Percentiles rank a stretch among this genome's conserved stretches.
Evolutionary conservation across 345 rosid genomes (phyloP).

Genomic region (Eutrema yunnanense): DNA sequence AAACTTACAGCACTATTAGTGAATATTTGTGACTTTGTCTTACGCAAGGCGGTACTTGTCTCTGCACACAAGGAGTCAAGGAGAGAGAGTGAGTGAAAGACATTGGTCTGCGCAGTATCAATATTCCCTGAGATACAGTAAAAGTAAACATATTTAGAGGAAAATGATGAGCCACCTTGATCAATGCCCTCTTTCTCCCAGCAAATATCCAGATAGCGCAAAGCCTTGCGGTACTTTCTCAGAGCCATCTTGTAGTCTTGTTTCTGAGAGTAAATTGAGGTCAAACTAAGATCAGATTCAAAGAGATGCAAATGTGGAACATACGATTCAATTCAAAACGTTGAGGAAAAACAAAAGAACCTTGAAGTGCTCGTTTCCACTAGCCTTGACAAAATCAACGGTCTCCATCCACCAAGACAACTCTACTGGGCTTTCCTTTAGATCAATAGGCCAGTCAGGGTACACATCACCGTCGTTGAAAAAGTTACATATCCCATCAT

Average conservation of each 20-base stretch:
- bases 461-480: slow-evolving; percentile 85
- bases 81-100: neutral
- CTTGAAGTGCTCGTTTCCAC: slow-evolving; percentile 77
- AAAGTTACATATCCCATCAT: slow-evolving; percentile 73
- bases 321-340: neutral
- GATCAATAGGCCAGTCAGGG: slow-evolving; percentile 96
- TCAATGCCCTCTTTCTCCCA: slow-evolving; percentile 98
- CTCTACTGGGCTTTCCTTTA: slow-evolving; percentile 49
- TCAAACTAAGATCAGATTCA: neutral
- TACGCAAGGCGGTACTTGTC: slow-evolving; percentile 68
- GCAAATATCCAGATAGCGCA: slow-evolving; percentile 81
- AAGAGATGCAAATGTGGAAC: neutral
- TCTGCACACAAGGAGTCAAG: slow-evolving; percentile 39
- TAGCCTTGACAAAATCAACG: slow-evolving; percentile 63
- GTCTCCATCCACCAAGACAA: slow-evolving; percentile 93
- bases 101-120: neutral
- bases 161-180: slow-evolving; percentile 46
- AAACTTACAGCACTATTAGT: slow-evolving; percentile 85
- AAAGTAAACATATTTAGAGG: neutral
- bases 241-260: slow-evolving; percentile 95
- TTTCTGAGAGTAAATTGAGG: slow-evolving; percentile 37
- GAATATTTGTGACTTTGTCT: slow-evolving; percentile 82
- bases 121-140: neutral
- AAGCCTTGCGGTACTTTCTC: slow-evolving; percentile 80
- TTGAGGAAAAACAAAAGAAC: slow-evolving; percentile 21